phyloP scores from a whole-genome alignment of 129 eudicot species.

The Erigeron canadensis region DNA sequence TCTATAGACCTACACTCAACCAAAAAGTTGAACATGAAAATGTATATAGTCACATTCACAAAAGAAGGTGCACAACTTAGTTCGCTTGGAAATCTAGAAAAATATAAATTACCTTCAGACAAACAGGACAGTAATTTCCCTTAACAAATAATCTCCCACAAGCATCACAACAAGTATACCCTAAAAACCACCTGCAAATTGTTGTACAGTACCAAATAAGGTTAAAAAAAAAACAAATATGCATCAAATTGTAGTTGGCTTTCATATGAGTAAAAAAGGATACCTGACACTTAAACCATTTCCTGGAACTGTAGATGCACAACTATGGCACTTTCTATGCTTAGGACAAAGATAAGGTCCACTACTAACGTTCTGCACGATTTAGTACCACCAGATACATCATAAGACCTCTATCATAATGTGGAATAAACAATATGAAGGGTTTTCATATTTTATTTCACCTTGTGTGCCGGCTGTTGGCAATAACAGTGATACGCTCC shows the following conservation, averaged over 20 bases:
- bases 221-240: not conserved
- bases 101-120: constrained; percentile 60
- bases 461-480: constrained; percentile 99
- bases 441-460: constrained; percentile 15
- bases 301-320: constrained; percentile 93
- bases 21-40: too few species aligned
- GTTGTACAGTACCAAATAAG: not conserved
- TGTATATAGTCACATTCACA: too few species aligned
- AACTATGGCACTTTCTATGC: constrained; percentile 94
- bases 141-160: constrained; percentile 96
- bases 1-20: constrained; percentile 72
- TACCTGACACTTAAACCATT: constrained; percentile 93
- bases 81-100: not conserved
- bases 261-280: constrained; percentile 8
- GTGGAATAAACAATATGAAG: not conserved
- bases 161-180: constrained; percentile 97
- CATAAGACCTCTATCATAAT: not conserved
- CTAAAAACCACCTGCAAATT: constrained; percentile 86
- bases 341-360: constrained; percentile 99
- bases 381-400: constrained; percentile 5
- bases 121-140: constrained; percentile 92
- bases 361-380: constrained; percentile 70
- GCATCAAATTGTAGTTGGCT: not conserved
- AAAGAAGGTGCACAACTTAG: too few species aligned
- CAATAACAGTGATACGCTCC: constrained; percentile 97